A percentile compares a stretch with the other conserved stretches of the same genome.
Conservation (phyloP, 2,329 filamentous ascomycete genomes). For the Botrytis tulipae region DNA sequence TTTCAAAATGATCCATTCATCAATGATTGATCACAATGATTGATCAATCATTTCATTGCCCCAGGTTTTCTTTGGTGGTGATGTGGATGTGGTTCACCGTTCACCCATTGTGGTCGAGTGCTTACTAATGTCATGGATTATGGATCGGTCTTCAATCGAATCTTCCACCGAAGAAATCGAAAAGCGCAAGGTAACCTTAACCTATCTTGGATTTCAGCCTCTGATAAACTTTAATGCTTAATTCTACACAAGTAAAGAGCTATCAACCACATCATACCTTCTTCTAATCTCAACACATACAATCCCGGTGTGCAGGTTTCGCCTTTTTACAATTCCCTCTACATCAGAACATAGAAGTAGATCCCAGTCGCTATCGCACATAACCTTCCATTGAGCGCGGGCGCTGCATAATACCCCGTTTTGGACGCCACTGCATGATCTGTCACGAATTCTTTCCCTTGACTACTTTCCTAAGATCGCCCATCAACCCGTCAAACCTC, state of each 20-base stretch:
- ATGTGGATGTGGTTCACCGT: neutral
- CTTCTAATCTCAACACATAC: conserved; percentile 4
- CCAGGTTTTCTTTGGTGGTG: neutral
- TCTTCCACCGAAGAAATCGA: conserved; percentile 9
- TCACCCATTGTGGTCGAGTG: neutral
- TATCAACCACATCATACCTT: conserved; percentile 14
- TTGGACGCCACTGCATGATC: conserved; percentile 39
- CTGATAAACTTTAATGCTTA: conserved; percentile 19
- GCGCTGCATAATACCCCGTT: conserved; percentile 36
- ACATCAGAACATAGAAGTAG: conserved; percentile 21
- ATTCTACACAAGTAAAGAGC: conserved; percentile 10
- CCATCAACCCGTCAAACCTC: conserved; percentile 39
- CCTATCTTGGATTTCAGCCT: conserved; percentile 16
- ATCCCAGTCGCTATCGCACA: conserved; percentile 24
- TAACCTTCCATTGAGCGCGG: conserved; percentile 38
- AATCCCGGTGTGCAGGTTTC: conserved; percentile 36
- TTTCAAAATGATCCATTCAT: neutral
- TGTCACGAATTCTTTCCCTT: conserved; percentile 36
- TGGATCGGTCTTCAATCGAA: neutral
- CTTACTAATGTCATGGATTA: conserved; percentile 1
- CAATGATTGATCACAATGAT: too few relatives aligned
- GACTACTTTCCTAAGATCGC: conserved; percentile 33
- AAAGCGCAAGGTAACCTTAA: conserved; percentile 10
- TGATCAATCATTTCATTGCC: neutral
- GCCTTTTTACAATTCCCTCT: conserved; percentile 32